Evolutionary conservation across 257 asterid genomes (phyloP).

Genomic region (Solanum medicagineum): DNA sequence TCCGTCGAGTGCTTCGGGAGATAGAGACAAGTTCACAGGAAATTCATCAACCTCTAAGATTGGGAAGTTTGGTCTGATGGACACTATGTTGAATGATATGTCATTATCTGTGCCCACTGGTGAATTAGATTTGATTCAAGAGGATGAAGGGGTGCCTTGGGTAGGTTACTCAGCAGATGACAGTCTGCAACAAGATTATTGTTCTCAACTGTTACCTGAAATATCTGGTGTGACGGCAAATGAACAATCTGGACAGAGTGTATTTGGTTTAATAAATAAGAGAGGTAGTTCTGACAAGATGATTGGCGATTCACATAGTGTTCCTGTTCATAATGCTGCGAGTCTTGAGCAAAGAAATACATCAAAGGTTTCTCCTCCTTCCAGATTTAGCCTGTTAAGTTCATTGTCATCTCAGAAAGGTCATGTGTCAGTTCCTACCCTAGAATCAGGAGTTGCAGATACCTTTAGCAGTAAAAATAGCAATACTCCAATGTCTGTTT

Average conservation of each 20-base stretch:
- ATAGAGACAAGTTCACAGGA: constrained; percentile 23
- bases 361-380: constrained; percentile 20
- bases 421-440: constrained; percentile 23
- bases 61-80: constrained; percentile 35
- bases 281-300: constrained; percentile 18
- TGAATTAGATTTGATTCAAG: constrained; percentile 43
- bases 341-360: constrained; percentile 11
- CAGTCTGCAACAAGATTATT: constrained; percentile 33
- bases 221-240: constrained; percentile 49
- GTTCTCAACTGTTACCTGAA: constrained; percentile 48
- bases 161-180: constrained; percentile 41
- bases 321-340: constrained; percentile 2
- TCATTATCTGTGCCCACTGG: constrained; percentile 41
- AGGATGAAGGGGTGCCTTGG: constrained; percentile 77
- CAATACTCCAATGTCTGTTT: constrained; percentile 9
- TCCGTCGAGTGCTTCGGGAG: constrained; percentile 6
- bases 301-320: constrained; percentile 17
- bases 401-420: constrained; percentile 36
- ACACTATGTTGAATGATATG: constrained; percentile 32
- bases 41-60: constrained; percentile 20
- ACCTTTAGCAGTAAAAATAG: constrained; percentile 16
- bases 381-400: constrained; percentile 22
- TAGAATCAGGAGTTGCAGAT: constrained; percentile 43
- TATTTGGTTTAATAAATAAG: constrained; percentile 27
- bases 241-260: constrained; percentile 28